Evolutionary conservation across 208 protist species (phyloP), one percentile per base, ranked within the genome.

Genomic region (Trypanosoma scelopori): DNA sequence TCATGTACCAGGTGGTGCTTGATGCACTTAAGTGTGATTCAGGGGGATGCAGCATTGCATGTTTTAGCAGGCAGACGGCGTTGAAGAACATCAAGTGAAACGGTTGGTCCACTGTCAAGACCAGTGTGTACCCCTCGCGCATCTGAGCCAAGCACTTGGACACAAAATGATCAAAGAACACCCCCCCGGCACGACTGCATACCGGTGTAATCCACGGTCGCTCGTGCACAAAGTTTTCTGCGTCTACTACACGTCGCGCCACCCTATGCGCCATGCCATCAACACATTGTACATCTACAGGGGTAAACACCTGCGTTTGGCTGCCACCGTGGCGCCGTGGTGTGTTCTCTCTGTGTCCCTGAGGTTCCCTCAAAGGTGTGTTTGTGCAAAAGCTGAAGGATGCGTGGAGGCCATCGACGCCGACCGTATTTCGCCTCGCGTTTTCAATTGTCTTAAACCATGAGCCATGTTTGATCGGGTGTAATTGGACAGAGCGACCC

Each of bases 131-230:
- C 16, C 58, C 58, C 5, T 51, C 22, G 23, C 59, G 48, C 41
- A 66, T 13, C 18, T 65, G 56, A 11, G 9, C 18, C 12, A 66
- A 43, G 61, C 46, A 59, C 22, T 60, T 56, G 23, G 37, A 47
- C 9, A 61, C 28, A 66, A 66, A 73, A 12, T 57, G 9, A n/a
- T 57, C 49, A 52, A 66, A 61, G n/a, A 59, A 15, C 20, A 30
- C 1, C 5, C 41, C n/a, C 42, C 56, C 50, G 20, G 58, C 9
- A 7, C 67, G 57, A 6, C 56, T 49, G 35, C 67, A 73, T 11
- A 66, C 58, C n/a, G 56, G 67, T n/a, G 51, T 59, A 22, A 73
- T 35, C 67, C 67, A 73, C 1, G 67, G 67, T n/a, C 67, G 46
- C 20, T 47, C 39, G 37, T 66, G 67, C 27, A 59, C n/a, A 48